These are phyloP conservation scores for Penicillium janthinellum DNA, from an alignment of 2,329 filamentous ascomycete genomes.

Conservation along the genomic window DNA sequence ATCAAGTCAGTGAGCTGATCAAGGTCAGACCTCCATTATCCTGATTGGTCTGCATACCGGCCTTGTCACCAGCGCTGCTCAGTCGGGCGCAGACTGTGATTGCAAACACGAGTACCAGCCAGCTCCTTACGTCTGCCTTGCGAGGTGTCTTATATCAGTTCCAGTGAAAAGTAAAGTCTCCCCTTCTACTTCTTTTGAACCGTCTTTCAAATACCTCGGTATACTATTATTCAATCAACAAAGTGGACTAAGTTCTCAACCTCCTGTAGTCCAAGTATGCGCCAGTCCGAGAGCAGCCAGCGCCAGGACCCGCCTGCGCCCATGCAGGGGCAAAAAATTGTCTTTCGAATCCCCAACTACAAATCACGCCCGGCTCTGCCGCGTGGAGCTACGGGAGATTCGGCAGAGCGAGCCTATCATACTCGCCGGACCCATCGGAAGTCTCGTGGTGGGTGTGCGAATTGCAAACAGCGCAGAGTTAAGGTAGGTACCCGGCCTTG, in stretches of 20 bases:
- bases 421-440: conserved; percentile 38
- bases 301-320: conserved; percentile 6
- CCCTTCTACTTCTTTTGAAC: neutral
- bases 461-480: conserved; percentile 39
- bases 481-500: conserved; percentile 29
- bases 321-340: conserved; percentile 28
- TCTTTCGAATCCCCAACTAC: conserved; percentile 30
- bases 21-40: neutral
- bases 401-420: conserved; percentile 27
- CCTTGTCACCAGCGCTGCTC: neutral
- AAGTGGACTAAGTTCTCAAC: neutral
- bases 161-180: neutral
- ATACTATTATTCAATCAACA: neutral
- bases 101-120: neutral
- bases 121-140: conserved; percentile 1
- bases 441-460: conserved; percentile 37
- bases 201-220: no score
- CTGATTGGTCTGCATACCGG: neutral
- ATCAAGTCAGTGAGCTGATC: neutral
- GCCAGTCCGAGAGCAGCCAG: neutral
- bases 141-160: neutral
- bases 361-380: conserved; percentile 3
- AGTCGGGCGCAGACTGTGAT: conserved; percentile 2
- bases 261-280: neutral
- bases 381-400: conserved; percentile 6